Conservation (phyloP, 1,139 yeast genomes). For the Entelexis paramagnoliae region DNA sequence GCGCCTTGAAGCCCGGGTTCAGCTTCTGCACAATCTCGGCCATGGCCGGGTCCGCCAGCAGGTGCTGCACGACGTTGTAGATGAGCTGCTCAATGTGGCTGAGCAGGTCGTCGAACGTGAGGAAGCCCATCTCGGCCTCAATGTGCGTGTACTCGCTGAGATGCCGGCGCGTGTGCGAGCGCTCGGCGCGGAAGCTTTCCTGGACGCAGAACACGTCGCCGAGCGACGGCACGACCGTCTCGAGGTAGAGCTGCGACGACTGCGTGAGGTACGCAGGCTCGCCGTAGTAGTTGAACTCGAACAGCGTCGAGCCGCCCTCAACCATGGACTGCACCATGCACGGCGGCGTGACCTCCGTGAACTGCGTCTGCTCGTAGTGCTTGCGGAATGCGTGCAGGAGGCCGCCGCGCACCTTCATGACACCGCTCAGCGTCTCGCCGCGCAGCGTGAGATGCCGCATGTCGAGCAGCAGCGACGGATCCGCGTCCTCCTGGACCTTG, state of each 20-base stretch:
- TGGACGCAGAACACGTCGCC: constrained; percentile 97
- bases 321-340: constrained; percentile 99
- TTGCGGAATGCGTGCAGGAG: constrained; percentile 65
- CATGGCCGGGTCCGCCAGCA: constrained; percentile 79
- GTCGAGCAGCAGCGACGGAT: constrained; percentile 82
- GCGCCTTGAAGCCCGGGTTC: constrained; percentile 82
- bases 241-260: constrained; percentile 92
- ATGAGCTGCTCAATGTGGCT: constrained; percentile 74
- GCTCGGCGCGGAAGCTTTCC: constrained; percentile 98
- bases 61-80: constrained; percentile 58
- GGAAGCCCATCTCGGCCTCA: constrained; percentile 85
- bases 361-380: constrained; percentile 62
- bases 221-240: constrained; percentile 88
- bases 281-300: constrained; percentile 88
- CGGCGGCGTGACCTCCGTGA: constrained; percentile 94
- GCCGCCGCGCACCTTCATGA: constrained; percentile 88
- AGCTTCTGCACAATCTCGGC: constrained; percentile 83
- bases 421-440: constrained; percentile 91
- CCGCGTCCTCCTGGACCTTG: constrained; percentile 87
- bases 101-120: constrained; percentile 77
- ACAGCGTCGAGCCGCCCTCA: constrained; percentile 96
- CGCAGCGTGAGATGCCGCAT: constrained; percentile 91
- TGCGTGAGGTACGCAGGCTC: constrained; percentile 96
- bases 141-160: constrained; percentile 93
- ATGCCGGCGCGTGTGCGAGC: constrained; percentile 97